phyloP scores from a whole-genome alignment of 768 basidiomycete species.

The Tricholoma flavovirens region DNA sequence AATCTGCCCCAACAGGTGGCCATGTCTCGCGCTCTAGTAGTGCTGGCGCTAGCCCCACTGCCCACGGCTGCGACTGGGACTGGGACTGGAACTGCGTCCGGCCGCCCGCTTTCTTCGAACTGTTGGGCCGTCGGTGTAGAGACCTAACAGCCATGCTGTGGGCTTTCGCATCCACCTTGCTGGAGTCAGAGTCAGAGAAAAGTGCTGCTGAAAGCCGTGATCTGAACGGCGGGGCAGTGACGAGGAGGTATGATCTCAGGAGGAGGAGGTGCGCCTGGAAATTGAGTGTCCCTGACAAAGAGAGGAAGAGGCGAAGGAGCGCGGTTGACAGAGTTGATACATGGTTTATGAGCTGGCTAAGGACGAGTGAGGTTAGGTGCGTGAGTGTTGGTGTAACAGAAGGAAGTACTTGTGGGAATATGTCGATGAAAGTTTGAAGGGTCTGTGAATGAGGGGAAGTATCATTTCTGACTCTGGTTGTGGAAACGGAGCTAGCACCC shows the following conservation, averaged over 20 bases:
- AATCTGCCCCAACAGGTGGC: slow-evolving; percentile 83
- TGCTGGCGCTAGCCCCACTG: slow-evolving; percentile 67
- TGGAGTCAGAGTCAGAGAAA: slow-evolving; percentile 68
- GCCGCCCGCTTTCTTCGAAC: slow-evolving; percentile 18
- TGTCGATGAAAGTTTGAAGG: slow-evolving; percentile 44
- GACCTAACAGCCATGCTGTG: slow-evolving; percentile 30
- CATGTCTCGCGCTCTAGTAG: slow-evolving; percentile 72
- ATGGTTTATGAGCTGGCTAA: slow-evolving; percentile 55
- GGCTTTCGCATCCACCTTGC: slow-evolving; percentile 29
- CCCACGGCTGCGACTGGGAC: slow-evolving; percentile 53
- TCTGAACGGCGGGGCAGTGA: slow-evolving; percentile 71
- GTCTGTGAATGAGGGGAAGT: slow-evolving; percentile 5
- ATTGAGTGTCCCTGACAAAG: slow-evolving; percentile 57
- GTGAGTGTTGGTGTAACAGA: slow-evolving; percentile 57
- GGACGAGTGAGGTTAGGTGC: slow-evolving; percentile 57
- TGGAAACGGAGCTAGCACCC: slow-evolving; percentile 29
- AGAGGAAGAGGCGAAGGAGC: slow-evolving; percentile 62
- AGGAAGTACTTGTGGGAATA: slow-evolving; percentile 58
- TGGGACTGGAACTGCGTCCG: too few relatives aligned
- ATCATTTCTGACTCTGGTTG: slow-evolving; percentile 5
- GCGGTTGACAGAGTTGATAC: slow-evolving; percentile 60
- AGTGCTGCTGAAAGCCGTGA: slow-evolving; percentile 62
- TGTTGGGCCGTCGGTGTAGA: slow-evolving; percentile 24
- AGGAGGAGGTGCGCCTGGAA: slow-evolving; percentile 62
- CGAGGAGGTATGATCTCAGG: slow-evolving; percentile 68